These are phyloP conservation scores for Leucocoprinus birnbaumii DNA, from an alignment of 768 basidiomycete genomes.

Conservation along the genomic window DNA sequence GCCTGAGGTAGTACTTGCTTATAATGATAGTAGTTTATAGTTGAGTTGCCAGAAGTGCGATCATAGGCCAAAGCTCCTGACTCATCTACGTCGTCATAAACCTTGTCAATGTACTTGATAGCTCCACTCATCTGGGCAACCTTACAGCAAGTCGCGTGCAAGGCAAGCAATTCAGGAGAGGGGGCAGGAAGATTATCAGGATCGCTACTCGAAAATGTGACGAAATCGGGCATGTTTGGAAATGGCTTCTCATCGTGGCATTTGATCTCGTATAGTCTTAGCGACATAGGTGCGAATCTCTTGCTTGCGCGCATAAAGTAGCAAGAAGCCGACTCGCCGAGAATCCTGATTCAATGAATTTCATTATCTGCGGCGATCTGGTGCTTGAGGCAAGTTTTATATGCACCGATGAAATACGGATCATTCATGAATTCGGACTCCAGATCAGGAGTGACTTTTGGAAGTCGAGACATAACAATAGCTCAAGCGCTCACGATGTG, in stretches of 20 bases:
- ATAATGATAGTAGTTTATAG: background rate
- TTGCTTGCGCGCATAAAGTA: too few species aligned
- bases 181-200: conserved; percentile 17
- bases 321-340: too few species aligned
- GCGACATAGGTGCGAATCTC: too few species aligned
- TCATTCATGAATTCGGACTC: too few species aligned
- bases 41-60: background rate
- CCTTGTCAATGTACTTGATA: conserved; percentile 24
- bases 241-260: background rate
- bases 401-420: too few species aligned
- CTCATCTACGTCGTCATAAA: conserved; percentile 21
- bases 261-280: background rate
- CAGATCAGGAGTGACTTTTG: too few species aligned
- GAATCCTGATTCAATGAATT: too few species aligned
- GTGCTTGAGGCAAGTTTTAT: too few species aligned
- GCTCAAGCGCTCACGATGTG: too few species aligned
- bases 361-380: too few species aligned
- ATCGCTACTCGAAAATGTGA: background rate
- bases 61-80: conserved; percentile 2
- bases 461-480: too few species aligned
- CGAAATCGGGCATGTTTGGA: background rate
- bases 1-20: too few species aligned
- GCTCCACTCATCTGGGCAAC: conserved; percentile 32
- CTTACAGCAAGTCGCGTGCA: conserved; percentile 31
- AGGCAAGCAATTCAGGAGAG: conserved; percentile 18